phyloP scores from a whole-genome alignment of 2,329 filamentous ascomycete genomes.

The Pyricularia sp. region DNA sequence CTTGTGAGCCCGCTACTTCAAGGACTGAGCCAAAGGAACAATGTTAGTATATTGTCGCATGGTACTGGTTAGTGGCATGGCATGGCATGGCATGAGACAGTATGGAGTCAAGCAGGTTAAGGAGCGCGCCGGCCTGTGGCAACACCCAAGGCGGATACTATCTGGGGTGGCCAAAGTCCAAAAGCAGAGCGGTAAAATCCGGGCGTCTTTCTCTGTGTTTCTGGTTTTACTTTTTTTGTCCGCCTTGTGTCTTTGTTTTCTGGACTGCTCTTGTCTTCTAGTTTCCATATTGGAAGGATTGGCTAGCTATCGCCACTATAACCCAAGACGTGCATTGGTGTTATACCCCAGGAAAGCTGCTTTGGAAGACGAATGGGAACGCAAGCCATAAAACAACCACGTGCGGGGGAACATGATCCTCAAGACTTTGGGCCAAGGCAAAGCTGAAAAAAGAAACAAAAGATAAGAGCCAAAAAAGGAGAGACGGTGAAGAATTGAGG shows the following conservation, averaged over 20 bases:
- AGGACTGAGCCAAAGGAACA: conserved; percentile 33
- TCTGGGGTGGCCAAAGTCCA: neutral
- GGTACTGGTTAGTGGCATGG: neutral
- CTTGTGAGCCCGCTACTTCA: conserved; percentile 47
- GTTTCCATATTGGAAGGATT: neutral
- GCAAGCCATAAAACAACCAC: neutral
- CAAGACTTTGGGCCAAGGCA: conserved; percentile 7
- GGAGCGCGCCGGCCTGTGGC: neutral
- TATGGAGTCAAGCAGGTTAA: neutral
- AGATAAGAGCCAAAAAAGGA: neutral
- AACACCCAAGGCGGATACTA: neutral
- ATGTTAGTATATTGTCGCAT: conserved; percentile 10
- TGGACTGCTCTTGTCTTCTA: neutral
- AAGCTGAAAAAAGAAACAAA: neutral
- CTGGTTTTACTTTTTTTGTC: neutral
- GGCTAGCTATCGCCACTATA: neutral
- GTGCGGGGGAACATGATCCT: conserved; percentile 12
- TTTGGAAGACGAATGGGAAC: neutral
- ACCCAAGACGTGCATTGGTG: neutral
- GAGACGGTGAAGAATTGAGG: neutral
- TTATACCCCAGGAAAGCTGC: neutral
- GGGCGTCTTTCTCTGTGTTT: neutral
- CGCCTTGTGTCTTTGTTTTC: neutral
- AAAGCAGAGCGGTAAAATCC: neutral
- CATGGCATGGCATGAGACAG: neutral